Conservation (phyloP, 2,329 filamentous ascomycete genomes). For the Leptographium flavum region DNA sequence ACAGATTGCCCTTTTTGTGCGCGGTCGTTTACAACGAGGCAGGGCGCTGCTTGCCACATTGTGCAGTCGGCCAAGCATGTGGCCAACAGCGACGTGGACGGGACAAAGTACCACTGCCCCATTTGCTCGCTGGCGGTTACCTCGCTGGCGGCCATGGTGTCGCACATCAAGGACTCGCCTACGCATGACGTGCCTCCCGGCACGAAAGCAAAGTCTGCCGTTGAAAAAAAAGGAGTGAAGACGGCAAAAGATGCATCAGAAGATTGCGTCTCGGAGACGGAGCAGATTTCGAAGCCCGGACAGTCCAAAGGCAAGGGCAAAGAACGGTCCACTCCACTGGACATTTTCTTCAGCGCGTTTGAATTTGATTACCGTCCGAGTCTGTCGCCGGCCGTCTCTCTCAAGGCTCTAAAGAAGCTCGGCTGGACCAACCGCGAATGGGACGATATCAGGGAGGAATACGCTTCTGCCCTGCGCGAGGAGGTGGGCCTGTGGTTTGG, state of each 20-base stretch:
- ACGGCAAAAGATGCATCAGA: background rate
- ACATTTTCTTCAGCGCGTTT: conserved; percentile 2
- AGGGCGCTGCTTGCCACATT: background rate
- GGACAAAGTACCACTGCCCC: background rate
- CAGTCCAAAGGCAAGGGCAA: too few relatives aligned
- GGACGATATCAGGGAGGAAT: background rate
- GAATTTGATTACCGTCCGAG: conserved; percentile 1
- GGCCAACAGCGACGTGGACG: too few relatives aligned
- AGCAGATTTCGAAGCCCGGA: too few relatives aligned
- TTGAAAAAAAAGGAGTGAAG: background rate
- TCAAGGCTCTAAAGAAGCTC: background rate
- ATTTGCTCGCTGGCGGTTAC: background rate
- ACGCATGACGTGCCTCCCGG: background rate
- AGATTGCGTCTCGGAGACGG: too few relatives aligned
- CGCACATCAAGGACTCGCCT: background rate
- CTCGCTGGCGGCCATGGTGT: background rate
- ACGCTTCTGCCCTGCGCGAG: background rate
- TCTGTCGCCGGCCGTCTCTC: background rate
- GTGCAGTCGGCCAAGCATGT: too few relatives aligned
- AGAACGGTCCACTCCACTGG: background rate
- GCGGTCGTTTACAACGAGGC: too few relatives aligned
- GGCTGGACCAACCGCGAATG: background rate
- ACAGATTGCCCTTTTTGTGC: too few relatives aligned
- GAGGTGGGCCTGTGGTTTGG: conserved; percentile 5
- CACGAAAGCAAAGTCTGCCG: background rate